Conservation (phyloP, 2,329 filamentous ascomycete genomes). For the Arthroderma uncinatum region DNA sequence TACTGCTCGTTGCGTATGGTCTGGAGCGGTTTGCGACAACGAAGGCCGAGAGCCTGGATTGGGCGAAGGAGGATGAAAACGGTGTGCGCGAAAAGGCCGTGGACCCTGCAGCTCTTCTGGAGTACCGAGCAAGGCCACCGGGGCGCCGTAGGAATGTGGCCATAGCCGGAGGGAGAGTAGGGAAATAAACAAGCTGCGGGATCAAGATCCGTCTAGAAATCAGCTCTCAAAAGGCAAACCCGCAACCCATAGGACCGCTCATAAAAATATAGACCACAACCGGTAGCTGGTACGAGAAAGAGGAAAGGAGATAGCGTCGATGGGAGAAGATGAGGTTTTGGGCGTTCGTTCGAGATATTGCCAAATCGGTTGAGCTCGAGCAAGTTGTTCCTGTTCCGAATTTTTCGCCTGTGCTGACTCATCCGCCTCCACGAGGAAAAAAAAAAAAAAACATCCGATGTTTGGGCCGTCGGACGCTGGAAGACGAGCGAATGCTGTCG, state of each 20-base stretch:
- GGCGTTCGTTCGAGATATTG: not conserved
- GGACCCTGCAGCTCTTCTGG: constrained; percentile 45
- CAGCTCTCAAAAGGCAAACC: not conserved
- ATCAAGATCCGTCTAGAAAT: not conserved
- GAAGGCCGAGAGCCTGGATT: constrained; percentile 31
- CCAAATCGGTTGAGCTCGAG: constrained; percentile 1
- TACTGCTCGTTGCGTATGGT: constrained; percentile 35
- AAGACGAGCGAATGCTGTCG: no score
- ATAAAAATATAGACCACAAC: not conserved
- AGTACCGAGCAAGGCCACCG: constrained; percentile 53
- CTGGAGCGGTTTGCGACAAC: constrained; percentile 26
- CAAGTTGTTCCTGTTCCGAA: constrained; percentile 4
- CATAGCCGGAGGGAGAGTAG: constrained; percentile 40
- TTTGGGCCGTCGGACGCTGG: not conserved
- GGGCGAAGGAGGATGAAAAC: constrained; percentile 28
- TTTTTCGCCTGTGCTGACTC: constrained; percentile 5
- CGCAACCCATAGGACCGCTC: not conserved
- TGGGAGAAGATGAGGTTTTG: not conserved
- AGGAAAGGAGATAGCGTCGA: not conserved
- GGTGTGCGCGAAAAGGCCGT: constrained; percentile 40
- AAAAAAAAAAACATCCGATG: not conserved
- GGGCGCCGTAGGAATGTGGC: constrained; percentile 56
- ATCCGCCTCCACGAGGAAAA: no score
- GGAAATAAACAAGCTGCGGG: not conserved
- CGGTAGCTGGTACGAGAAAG: not conserved